Conservation (phyloP, 345 rosid genomes). For the Erysimum cheiranthoides region DNA sequence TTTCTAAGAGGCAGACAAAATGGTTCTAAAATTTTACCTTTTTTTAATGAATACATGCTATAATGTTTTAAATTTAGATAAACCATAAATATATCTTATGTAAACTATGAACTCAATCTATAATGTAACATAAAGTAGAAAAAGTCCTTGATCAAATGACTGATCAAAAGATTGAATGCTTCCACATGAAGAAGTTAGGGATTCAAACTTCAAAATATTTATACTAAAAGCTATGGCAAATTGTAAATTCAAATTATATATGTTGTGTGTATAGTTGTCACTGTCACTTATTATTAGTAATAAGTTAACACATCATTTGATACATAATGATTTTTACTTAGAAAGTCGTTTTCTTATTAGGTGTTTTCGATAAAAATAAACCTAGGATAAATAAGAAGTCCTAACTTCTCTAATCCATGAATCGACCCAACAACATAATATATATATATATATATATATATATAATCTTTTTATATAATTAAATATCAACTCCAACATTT, state of each 20-base stretch:
- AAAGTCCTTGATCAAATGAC: neutral
- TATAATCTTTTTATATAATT: neutral
- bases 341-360: neutral
- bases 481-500: neutral
- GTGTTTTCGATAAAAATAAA: neutral
- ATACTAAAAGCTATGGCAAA: no score
- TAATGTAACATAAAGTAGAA: no score
- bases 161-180: neutral
- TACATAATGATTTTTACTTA: neutral
- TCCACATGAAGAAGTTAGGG: neutral
- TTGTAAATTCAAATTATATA: no score
- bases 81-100: neutral
- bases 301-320: neutral
- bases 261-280: neutral
- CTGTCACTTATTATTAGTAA: neutral
- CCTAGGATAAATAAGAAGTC: neutral
- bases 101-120: no score
- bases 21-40: no score
- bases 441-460: no score
- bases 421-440: constrained; percentile 15
- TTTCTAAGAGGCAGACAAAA: no score
- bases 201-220: neutral
- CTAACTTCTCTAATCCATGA: neutral
- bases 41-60: neutral
- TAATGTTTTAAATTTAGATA: neutral